Percentiles rank a stretch among this genome's conserved stretches.
phyloP scores from a whole-genome alignment of 805 yeast species.

The Kluyveromyces starmeri region DNA sequence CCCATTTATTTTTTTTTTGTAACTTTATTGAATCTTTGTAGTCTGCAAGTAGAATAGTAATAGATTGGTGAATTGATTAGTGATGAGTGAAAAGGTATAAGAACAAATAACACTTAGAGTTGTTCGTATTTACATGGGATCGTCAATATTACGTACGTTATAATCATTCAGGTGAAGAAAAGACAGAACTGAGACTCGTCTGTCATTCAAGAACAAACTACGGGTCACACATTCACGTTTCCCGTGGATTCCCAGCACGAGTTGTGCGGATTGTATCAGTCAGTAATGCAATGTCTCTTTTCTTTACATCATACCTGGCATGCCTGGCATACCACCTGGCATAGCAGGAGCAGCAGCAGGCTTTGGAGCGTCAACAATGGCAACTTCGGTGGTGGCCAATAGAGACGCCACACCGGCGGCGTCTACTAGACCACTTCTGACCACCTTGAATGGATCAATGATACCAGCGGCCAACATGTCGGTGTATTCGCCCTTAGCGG shows the following conservation, averaged over 20 bases:
- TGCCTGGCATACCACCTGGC: slow-evolving; percentile 53
- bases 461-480: slow-evolving; percentile 97
- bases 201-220: no score
- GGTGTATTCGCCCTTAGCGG: slow-evolving; percentile 85
- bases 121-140: slow-evolving; percentile 5
- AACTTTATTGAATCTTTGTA: background rate
- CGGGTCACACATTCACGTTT: no score
- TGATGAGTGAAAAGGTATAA: background rate
- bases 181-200: no score
- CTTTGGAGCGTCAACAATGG: slow-evolving; percentile 91
- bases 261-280: no score
- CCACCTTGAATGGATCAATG: slow-evolving; percentile 97
- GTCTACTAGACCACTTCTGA: slow-evolving; percentile 88
- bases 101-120: background rate
- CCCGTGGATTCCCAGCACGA: no score
- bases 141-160: slow-evolving; percentile 3
- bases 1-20: slow-evolving; percentile 13
- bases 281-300: no score
- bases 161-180: background rate
- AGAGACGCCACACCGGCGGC: slow-evolving; percentile 97
- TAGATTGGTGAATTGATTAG: no score
- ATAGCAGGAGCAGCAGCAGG: slow-evolving; percentile 43
- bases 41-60: background rate
- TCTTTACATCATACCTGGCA: slow-evolving; percentile 47
- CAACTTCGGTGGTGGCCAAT: slow-evolving; percentile 97